phyloP scores from a whole-genome alignment of 208 protist species.

The Herpetomonas muscarum region DNA sequence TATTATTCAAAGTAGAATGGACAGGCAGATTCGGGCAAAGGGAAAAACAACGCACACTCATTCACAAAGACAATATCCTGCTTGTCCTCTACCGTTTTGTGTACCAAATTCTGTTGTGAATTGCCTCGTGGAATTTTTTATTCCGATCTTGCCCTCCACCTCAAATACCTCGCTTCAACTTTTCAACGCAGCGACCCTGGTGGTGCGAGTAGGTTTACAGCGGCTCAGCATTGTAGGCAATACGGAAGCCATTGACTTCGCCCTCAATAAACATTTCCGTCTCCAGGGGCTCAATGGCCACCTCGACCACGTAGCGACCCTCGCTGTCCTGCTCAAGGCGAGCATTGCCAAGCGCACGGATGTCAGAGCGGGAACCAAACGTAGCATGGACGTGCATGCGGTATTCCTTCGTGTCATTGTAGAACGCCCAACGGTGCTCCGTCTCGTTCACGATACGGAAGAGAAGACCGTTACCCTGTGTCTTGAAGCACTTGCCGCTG shows the following conservation, averaged over 20 bases:
- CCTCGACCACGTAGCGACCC: conserved; percentile 36
- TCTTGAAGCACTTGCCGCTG: conserved; percentile 63
- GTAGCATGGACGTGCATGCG: conserved; percentile 46
- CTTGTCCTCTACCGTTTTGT: too few species aligned
- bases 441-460: conserved; percentile 74
- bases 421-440: conserved; percentile 75
- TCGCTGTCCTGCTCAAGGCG: conserved; percentile 28
- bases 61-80: too few species aligned
- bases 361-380: conserved; percentile 51
- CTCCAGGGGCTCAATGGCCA: conserved; percentile 37
- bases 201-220: conserved; percentile 7
- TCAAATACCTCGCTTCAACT: too few species aligned
- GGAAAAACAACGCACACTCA: too few species aligned
- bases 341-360: conserved; percentile 42
- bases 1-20: too few species aligned
- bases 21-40: too few species aligned
- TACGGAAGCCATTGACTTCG: conserved; percentile 65
- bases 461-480: conserved; percentile 55
- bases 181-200: background rate
- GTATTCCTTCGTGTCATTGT: conserved; percentile 71
- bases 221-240: conserved; percentile 50
- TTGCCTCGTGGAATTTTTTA: too few species aligned
- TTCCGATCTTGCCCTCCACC: too few species aligned
- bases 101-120: too few species aligned
- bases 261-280: conserved; percentile 76